Percentiles rank a stretch among this genome's conserved stretches.
phyloP scores from a whole-genome alignment of 495 filamentous ascomycete genomes.

The Hypoxylon lienhwacheense region DNA sequence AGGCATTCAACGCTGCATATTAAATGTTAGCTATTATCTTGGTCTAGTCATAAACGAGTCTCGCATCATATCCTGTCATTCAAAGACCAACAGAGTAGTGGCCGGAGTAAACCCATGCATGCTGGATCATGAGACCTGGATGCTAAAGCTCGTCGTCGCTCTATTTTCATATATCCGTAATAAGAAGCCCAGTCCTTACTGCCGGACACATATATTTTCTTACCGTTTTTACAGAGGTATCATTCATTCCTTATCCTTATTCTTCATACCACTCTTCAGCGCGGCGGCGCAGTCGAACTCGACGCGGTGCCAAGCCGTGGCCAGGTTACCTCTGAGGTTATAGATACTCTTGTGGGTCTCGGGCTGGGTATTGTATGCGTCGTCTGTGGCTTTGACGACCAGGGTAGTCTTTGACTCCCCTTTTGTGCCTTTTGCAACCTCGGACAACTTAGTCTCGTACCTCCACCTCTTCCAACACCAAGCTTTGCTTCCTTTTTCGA shows the following conservation, averaged over 20 bases:
- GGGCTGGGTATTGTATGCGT: slow-evolving; percentile 60
- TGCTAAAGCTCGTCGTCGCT: slow-evolving; percentile 8
- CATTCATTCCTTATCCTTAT: background rate
- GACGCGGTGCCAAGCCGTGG: slow-evolving; percentile 59
- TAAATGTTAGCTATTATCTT: slow-evolving; percentile 1
- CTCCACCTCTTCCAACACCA: slow-evolving; percentile 61
- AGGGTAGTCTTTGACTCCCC: slow-evolving; percentile 46
- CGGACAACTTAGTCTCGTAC: slow-evolving; percentile 50
- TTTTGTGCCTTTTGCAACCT: slow-evolving; percentile 45
- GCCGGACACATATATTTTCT: background rate
- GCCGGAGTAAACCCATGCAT: background rate
- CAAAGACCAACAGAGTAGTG: background rate
- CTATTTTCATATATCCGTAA: background rate
- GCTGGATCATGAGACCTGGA: background rate
- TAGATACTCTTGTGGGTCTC: slow-evolving; percentile 54
- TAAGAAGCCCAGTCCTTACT: background rate
- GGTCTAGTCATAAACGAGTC: background rate
- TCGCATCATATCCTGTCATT: background rate
- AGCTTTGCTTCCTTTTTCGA: slow-evolving; percentile 37
- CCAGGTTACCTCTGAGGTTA: slow-evolving; percentile 58
- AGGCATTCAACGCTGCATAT: no score
- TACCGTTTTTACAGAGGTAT: background rate
- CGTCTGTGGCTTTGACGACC: slow-evolving; percentile 61
- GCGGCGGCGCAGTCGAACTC: slow-evolving; percentile 29
- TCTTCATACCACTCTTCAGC: background rate